Percentiles rank a stretch among this genome's conserved stretches.
These are phyloP conservation scores for Rhynchosporium graminicola DNA, from an alignment of 2,329 filamentous ascomycete genomes.

Conservation along the genomic window DNA sequence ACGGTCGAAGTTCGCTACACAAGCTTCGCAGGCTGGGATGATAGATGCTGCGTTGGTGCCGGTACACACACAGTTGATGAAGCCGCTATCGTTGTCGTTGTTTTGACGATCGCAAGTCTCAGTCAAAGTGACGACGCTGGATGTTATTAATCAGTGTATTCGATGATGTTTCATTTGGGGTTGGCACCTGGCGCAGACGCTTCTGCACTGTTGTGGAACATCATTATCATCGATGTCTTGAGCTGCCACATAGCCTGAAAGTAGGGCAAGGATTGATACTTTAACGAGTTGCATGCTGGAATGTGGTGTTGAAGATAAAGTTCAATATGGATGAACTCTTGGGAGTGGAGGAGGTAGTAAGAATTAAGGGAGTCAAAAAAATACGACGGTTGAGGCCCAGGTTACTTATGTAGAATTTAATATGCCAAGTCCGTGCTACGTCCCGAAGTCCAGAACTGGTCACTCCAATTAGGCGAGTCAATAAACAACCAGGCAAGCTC, in stretches of 20 bases:
- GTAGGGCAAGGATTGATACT: constrained; percentile 12
- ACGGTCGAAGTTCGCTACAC: constrained; percentile 14
- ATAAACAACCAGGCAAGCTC: background rate
- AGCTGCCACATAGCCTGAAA: constrained; percentile 10
- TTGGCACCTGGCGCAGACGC: constrained; percentile 9
- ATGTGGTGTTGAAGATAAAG: background rate
- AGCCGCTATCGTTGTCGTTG: constrained; percentile 5
- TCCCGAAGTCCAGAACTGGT: background rate
- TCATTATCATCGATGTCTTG: constrained; percentile 16
- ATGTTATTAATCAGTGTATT: background rate
- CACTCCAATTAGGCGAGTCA: background rate
- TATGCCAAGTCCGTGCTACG: background rate
- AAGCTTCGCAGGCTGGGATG: constrained; percentile 14
- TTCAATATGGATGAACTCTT: background rate
- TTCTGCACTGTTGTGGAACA: constrained; percentile 12
- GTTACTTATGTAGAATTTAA: background rate
- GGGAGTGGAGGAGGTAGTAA: background rate
- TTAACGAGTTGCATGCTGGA: constrained; percentile 17
- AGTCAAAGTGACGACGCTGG: constrained; percentile 10
- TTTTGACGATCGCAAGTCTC: constrained; percentile 11
- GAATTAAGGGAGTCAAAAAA: background rate
- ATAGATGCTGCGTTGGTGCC: constrained; percentile 4
- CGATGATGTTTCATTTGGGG: background rate
- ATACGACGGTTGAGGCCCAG: background rate
- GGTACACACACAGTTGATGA: constrained; percentile 11